phyloP scores from a whole-genome alignment of 352 stramenopile genomes.

The Phytophthora europaea region DNA sequence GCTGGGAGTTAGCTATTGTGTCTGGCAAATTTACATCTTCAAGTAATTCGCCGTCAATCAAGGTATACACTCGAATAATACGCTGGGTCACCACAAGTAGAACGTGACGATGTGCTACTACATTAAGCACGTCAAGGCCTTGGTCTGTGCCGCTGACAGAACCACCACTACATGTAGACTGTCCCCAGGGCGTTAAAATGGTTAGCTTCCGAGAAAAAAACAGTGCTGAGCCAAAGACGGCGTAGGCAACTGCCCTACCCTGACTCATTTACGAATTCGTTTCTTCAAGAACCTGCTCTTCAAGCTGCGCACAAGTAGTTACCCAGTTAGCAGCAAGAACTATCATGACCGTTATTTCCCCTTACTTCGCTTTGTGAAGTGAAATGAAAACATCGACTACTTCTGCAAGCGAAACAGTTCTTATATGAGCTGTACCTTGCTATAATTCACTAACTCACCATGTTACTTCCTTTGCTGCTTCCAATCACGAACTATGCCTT shows the following conservation, averaged over 20 bases:
- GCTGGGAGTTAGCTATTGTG: conserved; percentile 5
- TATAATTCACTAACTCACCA: not conserved
- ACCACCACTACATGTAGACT: not conserved
- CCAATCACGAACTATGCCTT: conserved; percentile 12
- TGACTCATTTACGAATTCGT: not conserved
- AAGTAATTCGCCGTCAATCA: conserved; percentile 59
- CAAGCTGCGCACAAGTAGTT: not conserved
- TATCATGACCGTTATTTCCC: not conserved
- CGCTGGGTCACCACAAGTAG: conserved; percentile 33
- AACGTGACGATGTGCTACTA: conserved; percentile 43
- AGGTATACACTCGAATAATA: conserved; percentile 58
- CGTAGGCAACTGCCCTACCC: not conserved
- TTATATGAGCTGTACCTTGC: not conserved
- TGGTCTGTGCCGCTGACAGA: conserved; percentile 5
- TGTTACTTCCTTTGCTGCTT: conserved; percentile 12
- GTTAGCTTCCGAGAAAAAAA: conserved; percentile 37
- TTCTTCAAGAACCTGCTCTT: conserved; percentile 3
- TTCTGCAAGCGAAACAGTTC: conserved; percentile 7
- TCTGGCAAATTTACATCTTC: conserved; percentile 48
- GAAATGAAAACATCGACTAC: conserved; percentile 19
- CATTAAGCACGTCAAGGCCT: conserved; percentile 31
- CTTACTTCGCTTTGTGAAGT: not conserved
- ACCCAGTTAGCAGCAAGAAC: not conserved
- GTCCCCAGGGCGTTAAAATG: conserved; percentile 36
- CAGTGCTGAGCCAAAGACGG: conserved; percentile 8